A percentile compares a stretch with the other conserved stretches of the same genome.
Conservation (phyloP, 2,329 filamentous ascomycete genomes). For the Penicillium capsulatum region DNA sequence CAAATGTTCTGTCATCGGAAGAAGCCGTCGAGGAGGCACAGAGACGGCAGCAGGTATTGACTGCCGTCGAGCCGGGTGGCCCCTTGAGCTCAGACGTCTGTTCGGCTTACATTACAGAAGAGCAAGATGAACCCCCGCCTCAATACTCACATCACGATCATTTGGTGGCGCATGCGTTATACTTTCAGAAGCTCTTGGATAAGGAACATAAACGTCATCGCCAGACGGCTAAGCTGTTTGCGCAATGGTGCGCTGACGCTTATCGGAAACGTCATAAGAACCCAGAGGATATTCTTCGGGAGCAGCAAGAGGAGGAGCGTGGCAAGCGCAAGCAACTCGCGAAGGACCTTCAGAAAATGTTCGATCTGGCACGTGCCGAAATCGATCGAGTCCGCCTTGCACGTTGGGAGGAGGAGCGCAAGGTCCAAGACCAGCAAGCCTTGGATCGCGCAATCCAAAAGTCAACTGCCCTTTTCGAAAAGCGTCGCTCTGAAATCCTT, state of each 20-base stretch:
- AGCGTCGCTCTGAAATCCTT: constrained; percentile 40
- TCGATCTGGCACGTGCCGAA: constrained; percentile 56
- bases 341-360: constrained; percentile 59
- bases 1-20: constrained; percentile 51
- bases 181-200: constrained; percentile 75
- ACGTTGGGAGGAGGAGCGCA: constrained; percentile 56
- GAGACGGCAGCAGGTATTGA: constrained; percentile 64
- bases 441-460: constrained; percentile 51
- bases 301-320: constrained; percentile 65
- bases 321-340: constrained; percentile 68
- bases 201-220: constrained; percentile 76
- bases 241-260: constrained; percentile 49
- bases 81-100: constrained; percentile 67
- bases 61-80: constrained; percentile 70
- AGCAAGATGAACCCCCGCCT: constrained; percentile 66
- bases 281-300: constrained; percentile 72
- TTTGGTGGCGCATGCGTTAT: constrained; percentile 69
- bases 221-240: constrained; percentile 71
- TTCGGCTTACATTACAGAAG: constrained; percentile 68
- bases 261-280: constrained; percentile 42
- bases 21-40: constrained; percentile 64
- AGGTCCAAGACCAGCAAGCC: constrained; percentile 50
- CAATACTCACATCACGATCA: constrained; percentile 90
- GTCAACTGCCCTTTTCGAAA: constrained; percentile 49
- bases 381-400: constrained; percentile 54